Evolutionary conservation across 495 filamentous ascomycete genomes (phyloP), one percentile per base, ranked within the genome.

Genomic region (Daldinia childiae): DNA sequence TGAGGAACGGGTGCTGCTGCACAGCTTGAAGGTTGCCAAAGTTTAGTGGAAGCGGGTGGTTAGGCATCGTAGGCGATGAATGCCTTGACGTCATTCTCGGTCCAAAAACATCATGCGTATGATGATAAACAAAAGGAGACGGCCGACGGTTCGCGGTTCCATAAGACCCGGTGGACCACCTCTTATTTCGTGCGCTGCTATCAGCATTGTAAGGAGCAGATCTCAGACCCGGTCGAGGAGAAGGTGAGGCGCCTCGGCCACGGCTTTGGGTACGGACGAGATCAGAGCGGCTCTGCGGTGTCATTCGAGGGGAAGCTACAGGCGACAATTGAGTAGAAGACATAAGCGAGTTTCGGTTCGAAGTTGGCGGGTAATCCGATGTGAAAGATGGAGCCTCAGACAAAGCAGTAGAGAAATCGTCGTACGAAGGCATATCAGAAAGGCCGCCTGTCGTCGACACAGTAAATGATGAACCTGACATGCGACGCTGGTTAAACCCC

Each of bases 131-230:
- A 62, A 87, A 88, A 43, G 87, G 86, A 5, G 87, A 84, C 24
- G 84, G 84, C 15, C 85, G 79, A 48, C 87, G 79, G 66, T 81
- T 79, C 24, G 82, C 74, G 3, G 85, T 82, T n/a, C 79, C 85
- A 74, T 84, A 90, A 17, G 87, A 90, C 21, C 88, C 90, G 12
- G 90, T 91, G 24, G 90, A 91, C 90, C 90, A 92, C 66, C 90
- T 81, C 81, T 92, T 91, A 74, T 85, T 89, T 62, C 89, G 82
- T 43, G 82, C 82, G 41, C 80, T 79, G 48, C 76, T 81, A 34
- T 90, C 88, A 61, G 90, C 82, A 21, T 79, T 86, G 73, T 92
- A 91, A 19, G 90, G 89, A 27, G 84, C 87, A 34, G 88, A 83
- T 66, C 90, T 86, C 78, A 89, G 83, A 51, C 82, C 86, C 54